Evolutionary conservation across 106 monocot genomes (phyloP).

Genomic region (Allium cepa): DNA sequence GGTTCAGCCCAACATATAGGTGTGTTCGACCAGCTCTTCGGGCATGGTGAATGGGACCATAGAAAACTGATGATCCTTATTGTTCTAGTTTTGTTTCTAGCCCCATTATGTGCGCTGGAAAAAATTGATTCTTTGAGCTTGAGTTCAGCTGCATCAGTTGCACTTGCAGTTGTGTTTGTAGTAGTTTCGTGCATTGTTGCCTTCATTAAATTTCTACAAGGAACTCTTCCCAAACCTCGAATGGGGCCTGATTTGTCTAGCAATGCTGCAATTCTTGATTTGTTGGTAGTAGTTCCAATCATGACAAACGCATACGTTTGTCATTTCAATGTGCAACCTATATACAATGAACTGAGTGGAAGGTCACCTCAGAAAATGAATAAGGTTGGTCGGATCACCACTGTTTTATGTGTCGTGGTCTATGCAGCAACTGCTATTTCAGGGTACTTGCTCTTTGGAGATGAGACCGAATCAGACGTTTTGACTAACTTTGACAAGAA

Average conservation of each 20-base stretch:
- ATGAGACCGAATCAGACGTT: constrained; percentile 67
- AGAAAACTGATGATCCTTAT: constrained; percentile 49
- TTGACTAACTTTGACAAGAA: constrained; percentile 70
- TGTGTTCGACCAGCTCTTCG: constrained; percentile 58
- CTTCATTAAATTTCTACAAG: constrained; percentile 18
- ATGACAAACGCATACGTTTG: constrained; percentile 71
- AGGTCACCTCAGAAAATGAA: constrained; percentile 65
- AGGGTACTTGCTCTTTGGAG: constrained; percentile 70
- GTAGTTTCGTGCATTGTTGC: constrained; percentile 15
- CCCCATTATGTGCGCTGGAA: constrained; percentile 65
- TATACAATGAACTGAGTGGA: constrained; percentile 24
- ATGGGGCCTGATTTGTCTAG: constrained; percentile 62
- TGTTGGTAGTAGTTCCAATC: constrained; percentile 25
- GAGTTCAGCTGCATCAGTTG: constrained; percentile 49
- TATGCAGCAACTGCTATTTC: constrained; percentile 70
- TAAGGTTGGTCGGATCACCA: constrained; percentile 52
- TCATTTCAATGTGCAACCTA: constrained; percentile 80
- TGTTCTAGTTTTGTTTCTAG: constrained; percentile 47
- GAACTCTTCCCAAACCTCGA: constrained; percentile 33
- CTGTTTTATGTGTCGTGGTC: constrained; percentile 41
- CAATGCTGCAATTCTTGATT: constrained; percentile 27
- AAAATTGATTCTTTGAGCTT: constrained; percentile 76
- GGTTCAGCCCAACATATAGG: constrained; percentile 60
- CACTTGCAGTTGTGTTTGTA: constrained; percentile 22
- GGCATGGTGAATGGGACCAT: constrained; percentile 52